phyloP scores from a whole-genome alignment of 192 early-diverging fungal species.

The Coemansia sp. region DNA sequence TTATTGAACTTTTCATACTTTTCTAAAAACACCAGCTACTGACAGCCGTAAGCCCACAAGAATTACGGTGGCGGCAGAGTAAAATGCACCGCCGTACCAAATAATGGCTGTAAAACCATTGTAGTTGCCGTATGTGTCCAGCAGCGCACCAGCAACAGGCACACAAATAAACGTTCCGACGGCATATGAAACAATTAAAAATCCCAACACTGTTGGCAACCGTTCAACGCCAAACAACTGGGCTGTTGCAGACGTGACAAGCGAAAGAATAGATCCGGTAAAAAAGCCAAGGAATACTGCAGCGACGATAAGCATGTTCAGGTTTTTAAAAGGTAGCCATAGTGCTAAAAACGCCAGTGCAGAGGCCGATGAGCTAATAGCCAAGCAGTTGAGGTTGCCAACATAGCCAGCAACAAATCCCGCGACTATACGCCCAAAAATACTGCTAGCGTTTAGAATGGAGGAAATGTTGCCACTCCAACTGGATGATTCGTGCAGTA shows the following conservation, averaged over 20 bases:
- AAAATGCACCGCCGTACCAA: conserved; percentile 23
- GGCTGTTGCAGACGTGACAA: conserved; percentile 22
- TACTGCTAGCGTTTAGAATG: conserved; percentile 29
- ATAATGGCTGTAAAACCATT: conserved; percentile 22
- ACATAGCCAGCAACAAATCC: conserved; percentile 20
- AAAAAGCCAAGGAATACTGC: conserved; percentile 25
- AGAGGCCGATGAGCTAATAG: not conserved
- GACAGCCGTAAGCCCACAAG: conserved; percentile 11
- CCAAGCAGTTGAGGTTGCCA: conserved; percentile 21
- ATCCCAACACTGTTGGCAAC: conserved; percentile 27
- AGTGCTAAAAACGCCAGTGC: conserved; percentile 18
- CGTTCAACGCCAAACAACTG: conserved; percentile 24
- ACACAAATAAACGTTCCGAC: conserved; percentile 18
- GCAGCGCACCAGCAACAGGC: conserved; percentile 19
- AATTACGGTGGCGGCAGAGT: conserved; percentile 9
- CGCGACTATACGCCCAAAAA: conserved; percentile 21
- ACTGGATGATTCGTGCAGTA: not conserved
- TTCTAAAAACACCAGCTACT: not conserved
- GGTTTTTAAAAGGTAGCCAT: conserved; percentile 33
- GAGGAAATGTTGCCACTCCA: conserved; percentile 40
- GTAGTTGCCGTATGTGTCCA: conserved; percentile 32
- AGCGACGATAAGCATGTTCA: conserved; percentile 9
- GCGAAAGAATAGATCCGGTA: conserved; percentile 17
- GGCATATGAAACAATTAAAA: conserved; percentile 19
- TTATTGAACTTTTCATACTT: not conserved